phyloP scores from a whole-genome alignment of 345 rosid genomes.

The Acer campestre region DNA sequence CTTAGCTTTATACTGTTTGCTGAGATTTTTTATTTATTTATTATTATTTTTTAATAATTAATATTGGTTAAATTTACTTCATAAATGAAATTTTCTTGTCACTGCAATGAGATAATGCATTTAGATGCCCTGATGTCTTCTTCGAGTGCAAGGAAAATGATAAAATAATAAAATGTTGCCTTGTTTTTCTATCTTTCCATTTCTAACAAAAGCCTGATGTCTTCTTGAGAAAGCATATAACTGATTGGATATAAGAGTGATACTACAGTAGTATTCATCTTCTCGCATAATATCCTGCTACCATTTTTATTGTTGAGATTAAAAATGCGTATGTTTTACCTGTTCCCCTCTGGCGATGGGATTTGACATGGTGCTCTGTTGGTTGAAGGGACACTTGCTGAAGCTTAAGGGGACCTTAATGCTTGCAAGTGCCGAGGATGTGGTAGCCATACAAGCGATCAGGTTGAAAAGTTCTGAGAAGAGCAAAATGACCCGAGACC shows the following conservation, averaged over 20 bases:
- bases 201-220: not conserved
- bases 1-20: not conserved
- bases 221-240: not conserved
- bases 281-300: not conserved
- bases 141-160: not conserved
- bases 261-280: not conserved
- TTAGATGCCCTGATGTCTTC: not conserved
- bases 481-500: conserved; percentile 97
- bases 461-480: conserved; percentile 86
- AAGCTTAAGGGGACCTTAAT: conserved; percentile 92
- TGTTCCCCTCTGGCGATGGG: conserved; percentile 13
- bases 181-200: not conserved
- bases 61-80: not conserved
- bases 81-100: not conserved
- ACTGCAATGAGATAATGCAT: not conserved
- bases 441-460: conserved; percentile 81
- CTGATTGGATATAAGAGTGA: conserved; percentile 4
- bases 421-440: conserved; percentile 95
- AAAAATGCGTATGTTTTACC: conserved; percentile 8
- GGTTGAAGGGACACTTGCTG: conserved; percentile 78
- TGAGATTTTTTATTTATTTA: not conserved
- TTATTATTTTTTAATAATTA: not conserved
- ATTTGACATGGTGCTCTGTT: conserved; percentile 29
- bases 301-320: conserved; percentile 4
- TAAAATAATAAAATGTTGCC: not conserved